A percentile compares a stretch with the other conserved stretches of the same genome.
Evolutionary conservation across 768 basidiomycete species (phyloP).

Genomic region (Gloeostereum incarnatum): DNA sequence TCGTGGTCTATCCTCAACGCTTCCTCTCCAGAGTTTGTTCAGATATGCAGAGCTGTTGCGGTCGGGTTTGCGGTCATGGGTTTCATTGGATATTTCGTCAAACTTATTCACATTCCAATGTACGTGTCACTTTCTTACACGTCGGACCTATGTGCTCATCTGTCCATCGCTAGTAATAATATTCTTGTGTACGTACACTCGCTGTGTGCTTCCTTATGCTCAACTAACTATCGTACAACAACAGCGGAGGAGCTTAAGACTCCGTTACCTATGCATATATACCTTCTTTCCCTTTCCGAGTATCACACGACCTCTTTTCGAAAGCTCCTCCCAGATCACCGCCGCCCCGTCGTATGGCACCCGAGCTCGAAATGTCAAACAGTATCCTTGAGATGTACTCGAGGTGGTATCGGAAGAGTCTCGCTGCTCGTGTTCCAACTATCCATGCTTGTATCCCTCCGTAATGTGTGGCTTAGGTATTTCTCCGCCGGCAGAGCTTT

Average conservation of each 20-base stretch:
- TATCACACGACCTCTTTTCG: too few relatives aligned
- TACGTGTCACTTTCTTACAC: conserved; percentile 32
- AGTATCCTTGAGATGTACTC: too few relatives aligned
- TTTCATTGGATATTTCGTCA: conserved; percentile 98
- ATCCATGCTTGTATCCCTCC: too few relatives aligned
- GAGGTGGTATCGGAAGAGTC: too few relatives aligned
- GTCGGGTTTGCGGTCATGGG: conserved; percentile 99
- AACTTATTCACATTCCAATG: conserved; percentile 98
- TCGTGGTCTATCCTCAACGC: conserved; percentile 2
- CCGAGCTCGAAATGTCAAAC: too few relatives aligned
- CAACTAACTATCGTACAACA: conserved; percentile 14
- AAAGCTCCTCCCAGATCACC: too few relatives aligned
- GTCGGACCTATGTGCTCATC: conserved; percentile 9
- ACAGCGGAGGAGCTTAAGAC: conserved; percentile 68
- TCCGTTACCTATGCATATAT: conserved; percentile 6
- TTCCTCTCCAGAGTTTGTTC: conserved; percentile 66
- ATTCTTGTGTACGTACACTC: conserved; percentile 92
- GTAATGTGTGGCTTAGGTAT: too few relatives aligned
- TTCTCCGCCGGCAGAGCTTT: conserved; percentile 7
- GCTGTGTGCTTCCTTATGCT: background rate
- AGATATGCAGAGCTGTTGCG: conserved; percentile 94
- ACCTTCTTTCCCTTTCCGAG: too few relatives aligned
- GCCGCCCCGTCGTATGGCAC: too few relatives aligned
- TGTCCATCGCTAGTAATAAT: conserved; percentile 70
- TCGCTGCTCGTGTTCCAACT: too few relatives aligned